Evolutionary conservation across 192 early-diverging fungal species (phyloP), one percentile per base, ranked within the genome.

Genomic region (Backusella circina): DNA sequence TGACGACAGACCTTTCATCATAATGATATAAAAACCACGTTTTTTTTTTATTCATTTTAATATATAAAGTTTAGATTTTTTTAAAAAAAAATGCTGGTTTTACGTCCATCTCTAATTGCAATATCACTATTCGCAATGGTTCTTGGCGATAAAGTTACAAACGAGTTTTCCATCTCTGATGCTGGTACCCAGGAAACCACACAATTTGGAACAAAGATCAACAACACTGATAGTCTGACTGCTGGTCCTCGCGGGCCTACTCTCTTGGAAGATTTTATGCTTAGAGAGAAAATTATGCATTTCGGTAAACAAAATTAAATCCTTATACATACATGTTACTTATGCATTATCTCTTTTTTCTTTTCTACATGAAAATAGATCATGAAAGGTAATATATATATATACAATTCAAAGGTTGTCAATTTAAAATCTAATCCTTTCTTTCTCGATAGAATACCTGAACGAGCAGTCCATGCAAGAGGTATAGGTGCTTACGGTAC

Each of bases 401-500:
- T n/a, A 23, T 26, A 57, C 10, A 26, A 6, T 5, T n/a, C 5
- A 47, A 47, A 47, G 18, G 18, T 16, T 47, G 18, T 7, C 44
- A 18, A 47, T 7, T 0, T 47, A n/a, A 47, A 47, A n/a, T 36
- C 3, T 70, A 70, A 57, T 10, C 0, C 9, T 28, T 3, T 61
- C 10, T 61, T 28, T 61, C 12, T 9, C 2, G 26, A 23, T 44
- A 74, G 73, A 41, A 79, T 79, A 54, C 78, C 78, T 28, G 78
- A 79, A 39, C 38, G 78, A 28, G 74, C 72, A 3, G 84, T 87
- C 4, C 84, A 87, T 73, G 84, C 86, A 3, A 41, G 80, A 3
- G 86, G 86, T 5, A 44, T 73, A 7, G 85, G 80, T 7, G 86
- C 85, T 7, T 80, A 82, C 70, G 86, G 85, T 32, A 78, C 75